Conservation (phyloP, 225 moss, liverwort and hornwort species). For the Sphagnum contortum region DNA sequence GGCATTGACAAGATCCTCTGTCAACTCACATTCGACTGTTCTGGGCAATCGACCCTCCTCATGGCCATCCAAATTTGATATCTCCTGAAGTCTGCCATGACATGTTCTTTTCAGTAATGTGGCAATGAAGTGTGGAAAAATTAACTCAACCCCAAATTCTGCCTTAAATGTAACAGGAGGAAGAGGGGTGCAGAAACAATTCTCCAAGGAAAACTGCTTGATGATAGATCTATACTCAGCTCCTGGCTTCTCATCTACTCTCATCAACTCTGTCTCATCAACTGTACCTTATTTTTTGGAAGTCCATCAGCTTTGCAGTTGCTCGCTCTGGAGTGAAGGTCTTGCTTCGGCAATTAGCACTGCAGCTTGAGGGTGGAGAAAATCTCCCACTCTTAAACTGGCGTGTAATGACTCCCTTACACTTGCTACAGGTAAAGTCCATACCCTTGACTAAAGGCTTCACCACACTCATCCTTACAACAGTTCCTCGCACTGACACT, state of each 20-base stretch:
- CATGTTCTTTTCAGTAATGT: not conserved
- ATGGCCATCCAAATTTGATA: slow-evolving; percentile 50
- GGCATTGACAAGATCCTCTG: slow-evolving; percentile 80
- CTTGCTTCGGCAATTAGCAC: slow-evolving; percentile 83
- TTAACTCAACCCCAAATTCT: not conserved
- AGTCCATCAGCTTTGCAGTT: slow-evolving; percentile 63
- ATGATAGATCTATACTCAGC: too few relatives aligned
- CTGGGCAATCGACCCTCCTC: slow-evolving; percentile 97
- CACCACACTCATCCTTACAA: slow-evolving; percentile 87
- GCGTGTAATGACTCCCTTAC: slow-evolving; percentile 57
- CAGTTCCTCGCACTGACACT: slow-evolving; percentile 89
- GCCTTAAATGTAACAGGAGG: too few relatives aligned
- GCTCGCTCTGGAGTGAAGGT: slow-evolving; percentile 58
- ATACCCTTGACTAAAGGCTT: slow-evolving; percentile 77
- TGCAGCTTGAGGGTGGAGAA: slow-evolving; percentile 70
- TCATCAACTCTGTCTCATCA: slow-evolving; percentile 1
- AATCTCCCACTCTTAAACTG: slow-evolving; percentile 78
- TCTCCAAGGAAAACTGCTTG: too few relatives aligned
- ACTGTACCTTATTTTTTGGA: slow-evolving; percentile 77
- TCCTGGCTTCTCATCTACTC: too few relatives aligned
- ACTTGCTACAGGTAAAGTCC: slow-evolving; percentile 83
- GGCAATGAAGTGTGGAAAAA: not conserved
- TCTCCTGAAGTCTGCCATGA: slow-evolving; percentile 69
- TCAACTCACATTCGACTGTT: slow-evolving; percentile 88
- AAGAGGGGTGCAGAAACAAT: too few relatives aligned